Evolutionary conservation across 306 rosid genomes (phyloP).

Genomic region (Medicago truncatula): MtrunA17r5.0-ANR NC_053045.1:60656501-60657000

Average conservation of each 20-base stretch:
- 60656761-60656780: conserved; percentile 71
- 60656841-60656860: conserved; percentile 88
- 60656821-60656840: conserved; percentile 83
- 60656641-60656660: conserved; percentile 71
- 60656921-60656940: conserved; percentile 34
- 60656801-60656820: conserved; percentile 61
- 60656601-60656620: conserved; percentile 89
- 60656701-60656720: conserved; percentile 75
- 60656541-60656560: conserved; percentile 88
- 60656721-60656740: conserved; percentile 83
- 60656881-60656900: conserved; percentile 1
- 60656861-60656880: conserved; percentile 35
- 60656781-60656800: conserved; percentile 79
- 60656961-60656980: conserved; percentile 78
- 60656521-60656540: conserved; percentile 77
- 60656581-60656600: conserved; percentile 71
- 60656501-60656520: conserved; percentile 73
- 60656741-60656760: conserved; percentile 68
- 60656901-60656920: conserved; percentile 29
- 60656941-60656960: conserved; percentile 61
- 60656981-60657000: conserved; percentile 53
- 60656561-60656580: conserved; percentile 76
- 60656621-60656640: conserved; percentile 74
- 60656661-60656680: conserved; percentile 88
- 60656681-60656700: conserved; percentile 80